Conservation (phyloP, 768 basidiomycete species). For the Xanthoconium purpureum region DNA sequence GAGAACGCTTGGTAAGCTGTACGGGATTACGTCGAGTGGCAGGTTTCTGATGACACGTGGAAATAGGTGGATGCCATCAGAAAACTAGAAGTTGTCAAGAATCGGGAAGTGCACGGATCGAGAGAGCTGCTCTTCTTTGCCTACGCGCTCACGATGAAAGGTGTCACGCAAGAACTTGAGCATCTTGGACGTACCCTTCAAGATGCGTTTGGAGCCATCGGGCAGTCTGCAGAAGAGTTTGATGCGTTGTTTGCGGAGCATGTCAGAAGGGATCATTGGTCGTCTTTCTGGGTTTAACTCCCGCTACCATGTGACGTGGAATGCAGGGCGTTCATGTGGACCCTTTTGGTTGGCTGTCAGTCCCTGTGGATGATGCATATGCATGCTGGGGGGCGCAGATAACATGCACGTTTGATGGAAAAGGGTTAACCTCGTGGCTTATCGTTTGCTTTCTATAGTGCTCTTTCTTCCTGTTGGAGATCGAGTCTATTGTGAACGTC, state of each 20-base stretch:
- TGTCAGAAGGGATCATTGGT: not conserved
- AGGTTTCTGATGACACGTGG: not conserved
- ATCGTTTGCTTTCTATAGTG: not conserved
- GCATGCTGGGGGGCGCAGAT: not conserved
- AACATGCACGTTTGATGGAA: conserved; percentile 7
- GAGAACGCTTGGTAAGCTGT: conserved; percentile 65
- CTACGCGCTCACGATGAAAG: conserved; percentile 92
- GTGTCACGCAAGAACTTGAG: conserved; percentile 88
- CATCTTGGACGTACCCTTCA: conserved; percentile 77
- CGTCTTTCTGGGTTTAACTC: conserved; percentile 15
- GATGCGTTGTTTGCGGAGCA: conserved; percentile 62
- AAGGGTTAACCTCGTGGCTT: conserved; percentile 8
- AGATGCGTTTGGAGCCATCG: conserved; percentile 89
- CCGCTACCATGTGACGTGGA: conserved; percentile 1
- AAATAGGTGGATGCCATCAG: conserved; percentile 77
- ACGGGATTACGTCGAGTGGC: not conserved
- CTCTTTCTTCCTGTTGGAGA: not conserved
- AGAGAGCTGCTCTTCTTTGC: conserved; percentile 90
- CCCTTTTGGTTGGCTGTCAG: not conserved
- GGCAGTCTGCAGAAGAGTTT: conserved; percentile 76
- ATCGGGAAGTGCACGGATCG: conserved; percentile 75
- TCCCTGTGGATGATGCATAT: conserved; percentile 9
- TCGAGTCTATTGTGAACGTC: not conserved
- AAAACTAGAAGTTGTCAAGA: conserved; percentile 82
- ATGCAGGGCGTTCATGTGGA: conserved; percentile 2